phyloP scores from a whole-genome alignment of 2,329 filamentous ascomycete species.

The Scedosporium apiospermum region DNA sequence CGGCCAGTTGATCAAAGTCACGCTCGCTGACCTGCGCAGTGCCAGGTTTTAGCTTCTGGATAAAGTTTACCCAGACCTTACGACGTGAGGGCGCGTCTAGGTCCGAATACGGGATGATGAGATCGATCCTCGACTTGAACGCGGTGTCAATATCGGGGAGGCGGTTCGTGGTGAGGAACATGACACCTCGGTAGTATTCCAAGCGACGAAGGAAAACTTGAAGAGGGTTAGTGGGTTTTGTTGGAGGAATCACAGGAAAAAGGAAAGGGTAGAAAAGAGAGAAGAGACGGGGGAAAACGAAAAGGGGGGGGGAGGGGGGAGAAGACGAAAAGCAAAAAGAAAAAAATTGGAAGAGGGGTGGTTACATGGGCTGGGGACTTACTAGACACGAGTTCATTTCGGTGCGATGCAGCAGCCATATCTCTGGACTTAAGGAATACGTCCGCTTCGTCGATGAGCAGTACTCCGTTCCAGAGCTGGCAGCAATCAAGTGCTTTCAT shows the following conservation, averaged over 20 bases:
- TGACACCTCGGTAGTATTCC: constrained; percentile 4
- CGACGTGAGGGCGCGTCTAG: not conserved
- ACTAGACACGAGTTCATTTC: not conserved
- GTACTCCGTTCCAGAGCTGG: constrained; percentile 11
- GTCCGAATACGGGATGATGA: not conserved
- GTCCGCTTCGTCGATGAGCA: constrained; percentile 13
- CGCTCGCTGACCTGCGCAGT: not conserved
- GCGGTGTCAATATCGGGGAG: not conserved
- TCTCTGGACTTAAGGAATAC: constrained; percentile 6
- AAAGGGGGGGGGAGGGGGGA: no score
- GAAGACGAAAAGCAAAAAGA: no score
- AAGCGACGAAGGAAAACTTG: constrained; percentile 4
- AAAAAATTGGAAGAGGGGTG: no score
- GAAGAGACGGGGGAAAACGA: no score
- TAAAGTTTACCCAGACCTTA: not conserved
- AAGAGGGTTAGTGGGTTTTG: not conserved
- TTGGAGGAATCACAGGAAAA: no score
- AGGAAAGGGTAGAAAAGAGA: no score
- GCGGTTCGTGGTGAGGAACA: not conserved
- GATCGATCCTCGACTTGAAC: not conserved
- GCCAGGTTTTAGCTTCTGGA: not conserved
- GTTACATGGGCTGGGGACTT: not conserved
- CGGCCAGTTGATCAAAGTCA: not conserved
- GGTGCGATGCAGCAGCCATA: not conserved
- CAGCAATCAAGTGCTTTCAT: constrained; percentile 8